A percentile compares a stretch with the other conserved stretches of the same genome.
phyloP scores from a whole-genome alignment of 305 asterid genomes.

The Fraxinus floribunda region DNA sequence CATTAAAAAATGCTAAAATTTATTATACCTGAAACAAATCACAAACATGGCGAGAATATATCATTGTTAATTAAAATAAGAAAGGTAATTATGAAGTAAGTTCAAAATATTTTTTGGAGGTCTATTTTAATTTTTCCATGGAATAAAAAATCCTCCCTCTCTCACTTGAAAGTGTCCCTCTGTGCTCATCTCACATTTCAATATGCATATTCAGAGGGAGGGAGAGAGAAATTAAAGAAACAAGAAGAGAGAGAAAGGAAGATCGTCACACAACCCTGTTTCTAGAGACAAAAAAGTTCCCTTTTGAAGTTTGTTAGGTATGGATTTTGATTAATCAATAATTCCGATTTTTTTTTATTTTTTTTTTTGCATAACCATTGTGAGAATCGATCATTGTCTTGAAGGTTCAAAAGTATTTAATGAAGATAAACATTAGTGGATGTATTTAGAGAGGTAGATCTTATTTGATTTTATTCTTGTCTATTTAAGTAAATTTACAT shows the following conservation, averaged over 20 bases:
- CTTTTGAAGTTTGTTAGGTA: slow-evolving; percentile 10
- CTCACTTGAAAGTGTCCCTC: slow-evolving; percentile 52
- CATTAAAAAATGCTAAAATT: neutral
- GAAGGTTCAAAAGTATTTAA: slow-evolving; percentile 4
- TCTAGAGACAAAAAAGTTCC: slow-evolving; percentile 29
- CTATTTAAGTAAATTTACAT: neutral
- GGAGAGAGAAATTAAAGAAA: slow-evolving; percentile 16
- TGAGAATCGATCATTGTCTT: slow-evolving; percentile 29
- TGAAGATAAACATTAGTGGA: neutral
- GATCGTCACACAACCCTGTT: slow-evolving; percentile 16
- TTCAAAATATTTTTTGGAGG: neutral
- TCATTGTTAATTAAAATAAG: neutral
- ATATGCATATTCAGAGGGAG: slow-evolving; percentile 28
- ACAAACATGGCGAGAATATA: neutral
- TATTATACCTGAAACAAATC: neutral
- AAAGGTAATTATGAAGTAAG: neutral
- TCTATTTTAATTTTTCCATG: neutral
- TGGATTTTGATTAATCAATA: neutral
- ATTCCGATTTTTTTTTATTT: neutral
- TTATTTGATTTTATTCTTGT: neutral
- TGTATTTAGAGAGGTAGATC: neutral
- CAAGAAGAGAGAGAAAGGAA: slow-evolving; percentile 7
- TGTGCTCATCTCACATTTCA: slow-evolving; percentile 81
- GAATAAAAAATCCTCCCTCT: slow-evolving; percentile 3
- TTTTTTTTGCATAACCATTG: slow-evolving; percentile 6